phyloP scores from a whole-genome alignment of 2,329 filamentous ascomycete species.

The Graphilbum ipis-grandicollis region DNA sequence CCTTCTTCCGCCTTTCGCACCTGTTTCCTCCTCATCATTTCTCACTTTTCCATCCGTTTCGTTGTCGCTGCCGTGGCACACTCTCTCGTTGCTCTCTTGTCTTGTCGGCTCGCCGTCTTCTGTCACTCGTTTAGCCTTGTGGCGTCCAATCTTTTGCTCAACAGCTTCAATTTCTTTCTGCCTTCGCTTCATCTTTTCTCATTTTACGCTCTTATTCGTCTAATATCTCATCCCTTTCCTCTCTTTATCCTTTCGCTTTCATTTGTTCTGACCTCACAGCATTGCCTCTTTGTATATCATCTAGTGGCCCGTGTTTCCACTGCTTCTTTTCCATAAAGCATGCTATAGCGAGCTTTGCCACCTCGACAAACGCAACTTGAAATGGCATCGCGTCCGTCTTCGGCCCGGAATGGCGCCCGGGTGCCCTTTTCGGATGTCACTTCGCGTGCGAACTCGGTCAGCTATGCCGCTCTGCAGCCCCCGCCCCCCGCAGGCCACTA shows the following conservation, averaged over 20 bases:
- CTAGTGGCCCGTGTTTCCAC: no score
- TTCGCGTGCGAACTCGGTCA: constrained; percentile 11
- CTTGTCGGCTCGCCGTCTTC: no score
- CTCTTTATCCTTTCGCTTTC: neutral
- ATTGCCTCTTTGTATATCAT: neutral
- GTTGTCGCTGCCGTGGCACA: neutral
- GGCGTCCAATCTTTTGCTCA: neutral
- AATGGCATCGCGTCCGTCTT: constrained; percentile 12
- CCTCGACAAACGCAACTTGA: neutral
- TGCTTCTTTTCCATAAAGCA: constrained; percentile 1
- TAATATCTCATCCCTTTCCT: neutral
- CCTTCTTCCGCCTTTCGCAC: neutral
- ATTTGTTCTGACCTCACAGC: neutral
- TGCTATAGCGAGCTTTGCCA: constrained; percentile 2
- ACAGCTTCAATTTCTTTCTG: no score
- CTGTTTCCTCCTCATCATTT: neutral
- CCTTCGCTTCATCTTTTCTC: neutral
- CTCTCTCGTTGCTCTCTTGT: neutral
- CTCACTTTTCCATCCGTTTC: neutral
- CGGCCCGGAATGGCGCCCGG: constrained; percentile 8
- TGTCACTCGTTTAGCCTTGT: neutral
- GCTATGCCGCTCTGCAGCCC: neutral
- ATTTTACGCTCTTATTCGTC: neutral
- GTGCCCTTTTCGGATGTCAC: constrained; percentile 15
- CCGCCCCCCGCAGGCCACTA: constrained; percentile 6